Percentiles rank a stretch among this genome's conserved stretches.
Evolutionary conservation across 768 basidiomycete species (phyloP).

Genomic region (Suillus brevipes): DNA sequence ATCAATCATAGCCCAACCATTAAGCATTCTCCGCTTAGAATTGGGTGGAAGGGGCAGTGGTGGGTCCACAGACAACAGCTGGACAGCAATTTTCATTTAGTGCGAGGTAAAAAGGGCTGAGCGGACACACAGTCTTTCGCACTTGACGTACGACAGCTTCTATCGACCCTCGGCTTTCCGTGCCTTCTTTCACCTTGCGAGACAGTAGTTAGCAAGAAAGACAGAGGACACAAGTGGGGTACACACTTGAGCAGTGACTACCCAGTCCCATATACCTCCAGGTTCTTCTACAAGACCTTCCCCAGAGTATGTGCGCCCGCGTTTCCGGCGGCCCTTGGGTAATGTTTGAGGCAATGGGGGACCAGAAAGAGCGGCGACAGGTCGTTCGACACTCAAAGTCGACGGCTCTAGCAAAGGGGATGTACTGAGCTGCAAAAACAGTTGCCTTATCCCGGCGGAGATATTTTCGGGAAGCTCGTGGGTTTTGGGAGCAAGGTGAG

Average conservation of each 20-base stretch:
- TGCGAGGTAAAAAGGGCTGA: background rate
- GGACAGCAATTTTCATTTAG: conserved; percentile 4
- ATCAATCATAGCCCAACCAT: conserved; percentile 85
- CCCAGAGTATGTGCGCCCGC: conserved; percentile 68
- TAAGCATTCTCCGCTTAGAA: conserved; percentile 55
- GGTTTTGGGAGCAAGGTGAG: conserved; percentile 28
- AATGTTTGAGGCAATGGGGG: conserved; percentile 57
- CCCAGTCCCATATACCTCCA: conserved; percentile 74
- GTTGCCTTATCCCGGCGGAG: conserved; percentile 50
- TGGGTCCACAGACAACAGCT: conserved; percentile 62
- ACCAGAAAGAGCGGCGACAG: conserved; percentile 50
- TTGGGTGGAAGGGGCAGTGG: conserved; percentile 65
- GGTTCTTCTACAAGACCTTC: conserved; percentile 55
- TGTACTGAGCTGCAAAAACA: conserved; percentile 55
- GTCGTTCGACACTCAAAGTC: conserved; percentile 53
- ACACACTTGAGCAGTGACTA: conserved; percentile 68
- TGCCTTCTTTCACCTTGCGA: conserved; percentile 77
- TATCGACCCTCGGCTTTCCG: conserved; percentile 75
- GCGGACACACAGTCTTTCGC: conserved; percentile 62
- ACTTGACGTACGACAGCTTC: conserved; percentile 71
- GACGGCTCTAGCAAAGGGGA: conserved; percentile 73
- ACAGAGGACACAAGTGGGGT: background rate
- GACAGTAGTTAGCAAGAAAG: background rate
- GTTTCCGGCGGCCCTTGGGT: conserved; percentile 62
- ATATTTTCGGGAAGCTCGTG: conserved; percentile 47